Conservation (phyloP, 352 stramenopile species). For the Pythium dissimile region DNA sequence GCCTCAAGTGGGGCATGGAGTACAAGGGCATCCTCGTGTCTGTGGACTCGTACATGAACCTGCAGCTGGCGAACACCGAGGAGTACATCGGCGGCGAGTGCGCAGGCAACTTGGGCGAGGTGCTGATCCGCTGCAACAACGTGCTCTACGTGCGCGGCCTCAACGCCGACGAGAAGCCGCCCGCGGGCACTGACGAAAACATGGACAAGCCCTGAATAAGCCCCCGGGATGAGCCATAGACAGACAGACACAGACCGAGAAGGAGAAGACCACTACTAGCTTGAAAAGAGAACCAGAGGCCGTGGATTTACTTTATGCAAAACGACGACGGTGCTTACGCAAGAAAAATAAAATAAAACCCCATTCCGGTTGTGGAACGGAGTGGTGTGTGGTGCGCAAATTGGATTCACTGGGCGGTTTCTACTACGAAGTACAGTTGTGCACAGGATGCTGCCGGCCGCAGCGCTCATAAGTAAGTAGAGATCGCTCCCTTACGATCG, state of each 20-base stretch:
- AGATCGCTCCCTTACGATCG: constrained; percentile 42
- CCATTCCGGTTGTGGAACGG: too few relatives aligned
- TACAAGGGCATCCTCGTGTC: constrained; percentile 95
- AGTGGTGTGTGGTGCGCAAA: too few relatives aligned
- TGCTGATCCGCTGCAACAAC: constrained; percentile 99
- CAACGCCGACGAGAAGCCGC: constrained; percentile 68
- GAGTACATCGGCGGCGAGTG: constrained; percentile 98
- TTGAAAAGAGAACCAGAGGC: constrained; percentile 6
- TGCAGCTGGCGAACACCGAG: constrained; percentile 96
- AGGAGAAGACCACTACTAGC: too few relatives aligned
- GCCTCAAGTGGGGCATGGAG: constrained; percentile 99
- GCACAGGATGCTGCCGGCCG: too few relatives aligned
- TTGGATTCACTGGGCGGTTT: too few relatives aligned
- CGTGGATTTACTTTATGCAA: not conserved
- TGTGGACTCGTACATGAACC: constrained; percentile 99
- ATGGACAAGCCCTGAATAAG: constrained; percentile 33
- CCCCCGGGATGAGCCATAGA: too few relatives aligned
- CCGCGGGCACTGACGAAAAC: constrained; percentile 28
- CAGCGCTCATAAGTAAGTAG: not conserved
- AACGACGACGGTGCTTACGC: not conserved
- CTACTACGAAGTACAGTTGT: too few relatives aligned
- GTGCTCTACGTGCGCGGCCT: constrained; percentile 95
- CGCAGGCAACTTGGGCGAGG: constrained; percentile 95
- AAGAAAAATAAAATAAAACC: too few relatives aligned
- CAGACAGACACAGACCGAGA: constrained; percentile 23